Percentiles rank a stretch among this genome's conserved stretches.
phyloP scores from a whole-genome alignment of 2,329 filamentous ascomycete species.

The Cadophora malorum region DNA sequence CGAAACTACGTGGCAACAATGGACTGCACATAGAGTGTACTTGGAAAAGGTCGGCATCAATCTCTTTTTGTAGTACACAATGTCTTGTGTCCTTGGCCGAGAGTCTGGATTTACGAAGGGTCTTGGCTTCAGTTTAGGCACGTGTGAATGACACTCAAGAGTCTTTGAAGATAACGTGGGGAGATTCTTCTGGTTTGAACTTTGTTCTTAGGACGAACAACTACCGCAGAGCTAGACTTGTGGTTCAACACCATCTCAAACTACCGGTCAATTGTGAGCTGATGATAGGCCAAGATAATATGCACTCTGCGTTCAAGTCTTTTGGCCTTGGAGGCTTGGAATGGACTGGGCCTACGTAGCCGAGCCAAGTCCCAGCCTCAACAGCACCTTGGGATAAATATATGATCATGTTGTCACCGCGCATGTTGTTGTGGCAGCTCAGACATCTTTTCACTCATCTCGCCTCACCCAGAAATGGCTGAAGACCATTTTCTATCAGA shows the following conservation, averaged over 20 bases:
- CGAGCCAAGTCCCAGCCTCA: neutral
- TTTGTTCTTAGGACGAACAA: slow-evolving; percentile 2
- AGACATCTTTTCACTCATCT: neutral
- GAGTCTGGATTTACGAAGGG: slow-evolving; percentile 6
- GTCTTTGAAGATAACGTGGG: neutral
- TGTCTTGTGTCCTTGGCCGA: slow-evolving; percentile 11
- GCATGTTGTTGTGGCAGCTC: neutral
- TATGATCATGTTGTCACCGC: slow-evolving; percentile 8
- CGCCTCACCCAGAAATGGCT: slow-evolving; percentile 7
- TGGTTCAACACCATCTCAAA: neutral
- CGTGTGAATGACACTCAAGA: slow-evolving; percentile 13
- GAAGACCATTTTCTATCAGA: slow-evolving; percentile 26
- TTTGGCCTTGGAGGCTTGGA: slow-evolving; percentile 17
- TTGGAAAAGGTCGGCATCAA: neutral
- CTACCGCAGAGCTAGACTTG: neutral
- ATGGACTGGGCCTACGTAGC: slow-evolving; percentile 26
- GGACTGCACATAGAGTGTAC: too few relatives aligned
- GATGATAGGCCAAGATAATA: slow-evolving; percentile 20
- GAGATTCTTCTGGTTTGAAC: neutral
- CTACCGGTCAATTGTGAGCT: neutral
- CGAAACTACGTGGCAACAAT: too few relatives aligned
- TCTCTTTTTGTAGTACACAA: neutral
- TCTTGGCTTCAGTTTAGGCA: slow-evolving; percentile 8
- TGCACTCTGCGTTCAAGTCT: slow-evolving; percentile 23
- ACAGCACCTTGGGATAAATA: neutral